phyloP scores from a whole-genome alignment of 176 grass and related monocot genomes.

The Alopecurus myosuroides region DNA sequence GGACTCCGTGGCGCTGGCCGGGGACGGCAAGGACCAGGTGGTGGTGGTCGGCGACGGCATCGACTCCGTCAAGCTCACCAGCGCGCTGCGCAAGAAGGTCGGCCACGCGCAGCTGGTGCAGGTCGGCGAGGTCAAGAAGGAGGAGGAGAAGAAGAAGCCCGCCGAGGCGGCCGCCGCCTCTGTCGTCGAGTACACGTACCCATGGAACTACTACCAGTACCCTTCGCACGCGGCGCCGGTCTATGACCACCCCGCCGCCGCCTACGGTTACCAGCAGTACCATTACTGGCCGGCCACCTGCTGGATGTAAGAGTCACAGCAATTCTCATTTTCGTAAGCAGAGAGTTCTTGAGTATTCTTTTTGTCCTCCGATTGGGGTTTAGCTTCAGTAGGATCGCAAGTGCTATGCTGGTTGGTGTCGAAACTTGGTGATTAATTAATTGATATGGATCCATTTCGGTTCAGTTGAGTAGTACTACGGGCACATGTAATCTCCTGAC shows the following conservation, averaged over 20 bases:
- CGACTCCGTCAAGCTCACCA: conserved; percentile 45
- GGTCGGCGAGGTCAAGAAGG: conserved; percentile 23
- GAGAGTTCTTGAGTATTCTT: neutral
- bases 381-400: neutral
- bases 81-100: conserved; percentile 34
- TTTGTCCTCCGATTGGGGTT: neutral
- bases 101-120: conserved; percentile 7
- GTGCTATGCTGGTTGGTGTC: too few species aligned
- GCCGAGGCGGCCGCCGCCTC: neutral
- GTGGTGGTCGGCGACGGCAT: conserved; percentile 37
- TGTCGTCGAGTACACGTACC: neutral
- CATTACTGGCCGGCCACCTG: neutral
- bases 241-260: neutral
- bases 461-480: too few species aligned
- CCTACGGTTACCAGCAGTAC: neutral
- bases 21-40: conserved; percentile 28
- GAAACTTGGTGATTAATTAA: too few species aligned
- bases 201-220: neutral
- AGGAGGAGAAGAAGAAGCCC: conserved; percentile 17
- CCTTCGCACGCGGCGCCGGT: neutral
- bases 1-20: conserved; percentile 32
- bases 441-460: too few species aligned
- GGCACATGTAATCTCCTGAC: too few species aligned
- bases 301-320: neutral
- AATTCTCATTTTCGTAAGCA: neutral